A percentile compares a stretch with the other conserved stretches of the same genome.
phyloP scores from a whole-genome alignment of 352 stramenopile genomes.

The Phytophthora podocarpi region DNA sequence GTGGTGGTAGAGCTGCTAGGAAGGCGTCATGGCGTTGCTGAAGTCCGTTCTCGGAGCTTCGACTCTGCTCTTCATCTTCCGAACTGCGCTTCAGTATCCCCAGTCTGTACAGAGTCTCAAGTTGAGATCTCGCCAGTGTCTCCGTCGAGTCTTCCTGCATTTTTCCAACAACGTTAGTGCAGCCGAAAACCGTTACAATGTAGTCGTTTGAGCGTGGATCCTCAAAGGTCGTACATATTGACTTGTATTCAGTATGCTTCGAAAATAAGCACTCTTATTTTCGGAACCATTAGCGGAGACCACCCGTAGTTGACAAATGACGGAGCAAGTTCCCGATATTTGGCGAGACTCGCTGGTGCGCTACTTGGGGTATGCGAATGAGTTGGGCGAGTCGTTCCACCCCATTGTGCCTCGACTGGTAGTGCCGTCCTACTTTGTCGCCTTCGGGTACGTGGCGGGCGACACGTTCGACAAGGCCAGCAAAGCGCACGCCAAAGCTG shows the following conservation, averaged over 20 bases:
- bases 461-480: conserved; percentile 84
- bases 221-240: conserved; percentile 14
- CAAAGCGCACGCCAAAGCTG: conserved; percentile 43
- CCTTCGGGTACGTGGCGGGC: conserved; percentile 84
- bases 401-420: conserved; percentile 77
- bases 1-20: conserved; percentile 29
- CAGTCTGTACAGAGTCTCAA: conserved; percentile 55
- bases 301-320: background rate
- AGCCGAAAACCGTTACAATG: conserved; percentile 21
- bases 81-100: conserved; percentile 48
- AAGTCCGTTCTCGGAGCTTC: conserved; percentile 12
- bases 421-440: conserved; percentile 75
- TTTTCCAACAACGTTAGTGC: background rate
- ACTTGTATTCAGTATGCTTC: too few relatives aligned
- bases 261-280: too few relatives aligned
- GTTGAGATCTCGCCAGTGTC: conserved; percentile 47
- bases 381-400: conserved; percentile 88
- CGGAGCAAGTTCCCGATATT: conserved; percentile 49
- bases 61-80: conserved; percentile 23
- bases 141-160: conserved; percentile 33
- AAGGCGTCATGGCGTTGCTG: conserved; percentile 20
- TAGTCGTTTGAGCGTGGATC: too few relatives aligned
- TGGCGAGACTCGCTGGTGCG: conserved; percentile 88
- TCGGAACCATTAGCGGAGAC: conserved; percentile 13
- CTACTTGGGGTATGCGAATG: conserved; percentile 91